Percentiles rank a stretch among this genome's conserved stretches.
phyloP scores from a whole-genome alignment of 352 stramenopile species.

The Phytophthora tubulina region DNA sequence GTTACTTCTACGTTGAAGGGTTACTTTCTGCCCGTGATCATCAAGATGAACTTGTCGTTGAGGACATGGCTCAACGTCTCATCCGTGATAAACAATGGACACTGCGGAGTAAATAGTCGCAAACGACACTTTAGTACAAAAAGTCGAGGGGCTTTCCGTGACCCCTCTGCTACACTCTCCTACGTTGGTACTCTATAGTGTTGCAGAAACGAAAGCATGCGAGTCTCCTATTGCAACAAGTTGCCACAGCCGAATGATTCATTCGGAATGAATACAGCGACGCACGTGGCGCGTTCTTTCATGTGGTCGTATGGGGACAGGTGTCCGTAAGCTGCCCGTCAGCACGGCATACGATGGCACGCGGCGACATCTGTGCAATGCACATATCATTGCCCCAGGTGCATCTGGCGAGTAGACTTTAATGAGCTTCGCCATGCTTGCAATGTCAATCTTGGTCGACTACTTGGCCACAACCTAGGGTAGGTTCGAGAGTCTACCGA shows the following conservation, averaged over 20 bases:
- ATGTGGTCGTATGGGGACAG: constrained; percentile 14
- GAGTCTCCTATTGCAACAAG: neutral
- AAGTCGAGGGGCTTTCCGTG: neutral
- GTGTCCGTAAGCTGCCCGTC: neutral
- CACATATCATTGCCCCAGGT: neutral
- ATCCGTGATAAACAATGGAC: neutral
- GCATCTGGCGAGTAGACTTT: neutral
- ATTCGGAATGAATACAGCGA: neutral
- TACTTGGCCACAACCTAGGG: too few species aligned
- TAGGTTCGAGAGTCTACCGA: too few species aligned
- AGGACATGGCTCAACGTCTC: neutral
- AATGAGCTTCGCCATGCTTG: neutral
- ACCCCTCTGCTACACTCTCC: neutral
- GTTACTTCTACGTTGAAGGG: neutral
- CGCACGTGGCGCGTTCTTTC: neutral
- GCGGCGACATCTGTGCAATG: neutral
- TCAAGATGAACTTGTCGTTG: constrained; percentile 3
- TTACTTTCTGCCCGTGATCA: constrained; percentile 25
- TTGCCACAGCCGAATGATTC: neutral
- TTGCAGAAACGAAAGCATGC: constrained; percentile 1
- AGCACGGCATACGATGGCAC: constrained; percentile 2
- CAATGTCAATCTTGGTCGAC: too few species aligned
- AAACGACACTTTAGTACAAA: too few species aligned
- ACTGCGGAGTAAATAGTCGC: too few species aligned
- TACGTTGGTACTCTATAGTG: neutral